Base-by-base conservation (phyloP, 139 green algal species). In the Nannochloris sp. region DNA sequence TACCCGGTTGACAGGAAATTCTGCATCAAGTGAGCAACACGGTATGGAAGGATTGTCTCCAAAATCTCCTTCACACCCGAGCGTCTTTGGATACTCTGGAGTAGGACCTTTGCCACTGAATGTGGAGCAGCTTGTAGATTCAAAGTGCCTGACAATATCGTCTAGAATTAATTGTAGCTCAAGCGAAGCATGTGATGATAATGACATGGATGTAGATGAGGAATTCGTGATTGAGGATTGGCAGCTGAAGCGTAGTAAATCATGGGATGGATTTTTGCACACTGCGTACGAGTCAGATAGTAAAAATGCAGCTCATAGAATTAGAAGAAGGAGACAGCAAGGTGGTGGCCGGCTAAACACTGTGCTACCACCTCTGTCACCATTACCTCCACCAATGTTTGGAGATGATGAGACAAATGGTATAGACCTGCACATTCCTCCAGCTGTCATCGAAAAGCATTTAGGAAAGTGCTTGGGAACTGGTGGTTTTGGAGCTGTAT, bases 401-500 rank as follows among this genome's bases (percentile, higher is more conserved):
- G 21, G 21, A 21, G 44, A 54, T 24, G 58, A 9, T 19, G 19
- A 27, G 14, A 24, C 31, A 21, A 34, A 55, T 1, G 44, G 49
- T 2, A 53, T 37, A 1, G 71, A 82, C 44, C 64, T 94, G 36
- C 56, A 87, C 50, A 76, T 93, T 16, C 77, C 91, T 57, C 49
- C 72, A 3, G 37, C 18, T 0, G 86, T 94, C 64, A 65, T 94
- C 7, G 67, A 79, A 63, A 84, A 80, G 0, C 58, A 66, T 62
- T 60, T 93, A 48, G 81, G 83, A 1, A 48, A 29, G 43, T 88
- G 60, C 58, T 80, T 75, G 83, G 83, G 85, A 44, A 72, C 62
- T 12, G 85, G 85, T 21, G 87, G 84, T 48, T 94, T 88, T 74
- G 87, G 87, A 1, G 55, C 57, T 5, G 86, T 93, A 31, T 88